Evolutionary conservation across 176 grass and related monocot species (phyloP).

Genomic region (Eragrostis curvula): DNA sequence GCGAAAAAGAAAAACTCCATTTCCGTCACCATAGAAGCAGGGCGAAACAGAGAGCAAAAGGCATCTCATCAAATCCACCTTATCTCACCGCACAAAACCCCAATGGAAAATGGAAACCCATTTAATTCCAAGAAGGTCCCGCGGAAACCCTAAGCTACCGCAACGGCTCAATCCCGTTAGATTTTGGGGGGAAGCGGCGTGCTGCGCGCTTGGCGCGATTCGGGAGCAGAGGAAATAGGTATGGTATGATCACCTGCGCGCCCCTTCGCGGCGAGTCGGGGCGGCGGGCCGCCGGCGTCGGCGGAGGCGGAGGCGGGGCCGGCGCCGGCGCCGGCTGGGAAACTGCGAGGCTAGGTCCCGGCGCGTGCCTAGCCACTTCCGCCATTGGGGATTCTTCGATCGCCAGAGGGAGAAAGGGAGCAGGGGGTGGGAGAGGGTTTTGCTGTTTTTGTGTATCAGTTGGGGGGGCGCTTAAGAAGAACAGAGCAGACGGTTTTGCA

Average conservation of each 20-base stretch:
- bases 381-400: conserved; percentile 35
- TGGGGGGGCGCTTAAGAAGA: not conserved
- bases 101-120: not conserved
- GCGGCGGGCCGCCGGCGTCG: not conserved
- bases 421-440: conserved; percentile 15
- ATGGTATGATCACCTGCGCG: conserved; percentile 41
- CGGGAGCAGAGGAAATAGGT: not conserved
- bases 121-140: not conserved
- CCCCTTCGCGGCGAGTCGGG: not conserved
- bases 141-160: not conserved
- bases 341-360: not conserved
- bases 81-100: not conserved
- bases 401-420: not conserved
- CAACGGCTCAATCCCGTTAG: not conserved
- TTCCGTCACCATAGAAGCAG: not conserved
- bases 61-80: not conserved
- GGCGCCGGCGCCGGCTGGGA: not conserved
- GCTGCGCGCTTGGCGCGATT: not conserved
- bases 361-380: not conserved
- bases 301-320: not conserved
- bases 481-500: not conserved
- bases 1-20: not conserved
- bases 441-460: not conserved
- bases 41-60: not conserved
- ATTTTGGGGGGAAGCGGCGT: not conserved